These are phyloP conservation scores for Suillus clintonianus DNA, from an alignment of 768 basidiomycete genomes.

Conservation along the genomic window DNA sequence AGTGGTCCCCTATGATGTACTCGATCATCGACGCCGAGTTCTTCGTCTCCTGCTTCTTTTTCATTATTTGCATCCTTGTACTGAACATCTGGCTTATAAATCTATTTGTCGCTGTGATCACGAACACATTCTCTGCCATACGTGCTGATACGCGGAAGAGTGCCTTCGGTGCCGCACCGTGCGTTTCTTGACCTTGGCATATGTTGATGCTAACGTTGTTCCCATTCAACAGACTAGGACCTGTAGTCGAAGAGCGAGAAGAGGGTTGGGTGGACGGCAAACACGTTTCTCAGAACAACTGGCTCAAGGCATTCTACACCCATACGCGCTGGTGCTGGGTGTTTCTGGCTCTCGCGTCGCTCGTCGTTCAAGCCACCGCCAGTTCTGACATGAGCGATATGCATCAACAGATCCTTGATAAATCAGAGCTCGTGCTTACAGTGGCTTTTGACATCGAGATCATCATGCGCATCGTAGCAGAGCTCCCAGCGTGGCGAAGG, in stretches of 20 bases:
- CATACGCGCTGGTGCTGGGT: constrained; percentile 76
- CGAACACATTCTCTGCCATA: constrained; percentile 89
- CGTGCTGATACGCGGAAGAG: constrained; percentile 83
- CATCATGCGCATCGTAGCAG: constrained; percentile 64
- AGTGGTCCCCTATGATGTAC: constrained; percentile 90
- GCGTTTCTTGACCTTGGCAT: constrained; percentile 4
- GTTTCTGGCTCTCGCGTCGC: constrained; percentile 66
- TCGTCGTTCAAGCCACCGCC: constrained; percentile 72
- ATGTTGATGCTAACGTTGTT: neutral
- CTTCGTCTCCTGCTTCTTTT: constrained; percentile 85
- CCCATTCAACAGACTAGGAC: constrained; percentile 33
- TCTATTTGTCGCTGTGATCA: constrained; percentile 93
- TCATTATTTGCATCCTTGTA: constrained; percentile 79
- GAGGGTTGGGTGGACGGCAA: constrained; percentile 62
- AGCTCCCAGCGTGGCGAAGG: constrained; percentile 79
- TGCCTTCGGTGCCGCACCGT: constrained; percentile 79
- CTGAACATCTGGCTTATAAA: constrained; percentile 96
- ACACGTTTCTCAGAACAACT: constrained; percentile 44
- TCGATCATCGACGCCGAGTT: constrained; percentile 87
- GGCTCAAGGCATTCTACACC: constrained; percentile 55
- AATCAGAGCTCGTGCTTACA: constrained; percentile 76
- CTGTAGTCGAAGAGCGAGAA: constrained; percentile 55
- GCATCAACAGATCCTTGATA: constrained; percentile 54
- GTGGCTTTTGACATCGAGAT: constrained; percentile 90
- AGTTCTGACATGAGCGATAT: constrained; percentile 48